Base-by-base conservation (phyloP, 2,329 filamentous ascomycete genomes). In the Geoglossum cookeanum region DNA sequence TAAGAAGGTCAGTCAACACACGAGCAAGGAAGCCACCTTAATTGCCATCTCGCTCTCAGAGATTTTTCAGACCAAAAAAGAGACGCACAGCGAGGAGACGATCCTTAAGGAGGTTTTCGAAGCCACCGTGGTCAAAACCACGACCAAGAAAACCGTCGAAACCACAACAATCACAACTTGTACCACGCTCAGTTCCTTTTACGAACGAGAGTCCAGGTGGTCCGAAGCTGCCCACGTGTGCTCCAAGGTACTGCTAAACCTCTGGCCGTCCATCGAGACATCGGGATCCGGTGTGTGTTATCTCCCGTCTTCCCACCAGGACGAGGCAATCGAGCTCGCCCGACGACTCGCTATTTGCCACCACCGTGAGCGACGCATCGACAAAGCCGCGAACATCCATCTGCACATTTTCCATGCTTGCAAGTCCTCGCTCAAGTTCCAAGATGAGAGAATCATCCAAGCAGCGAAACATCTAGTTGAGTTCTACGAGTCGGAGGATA, bases 321-420 rank as follows among this genome's bases (percentile, higher is more conserved):
- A 75, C n/a, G 68, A 72, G 59, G 71, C 68, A 5, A 67, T 78
- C 3, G 67, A 72, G 13, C 66, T 77, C 1, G 73, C 74, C 2
- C 70, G 74, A 58, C 67, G 68, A 1, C 67, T 78, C 17, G 71
- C 70, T 0, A 65, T 72, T 35, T 74, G 71, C 61, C 76, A 78
- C 60, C 64, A 66, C 39, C 62, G 68, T n/a, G 62, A 65, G 42
- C 65, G 65, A 44, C 64, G 67, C 55, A 63, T 68, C 29, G 68
- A 70, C 48, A 69, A 68, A 60, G 68, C 66, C 3, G 68, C 69
- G 51, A 69, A 71, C 53, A 65, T 68, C 0, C 71, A 71, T 59
- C 61, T 63, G 11, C 66, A 68, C 17, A 65, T 71, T 47, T 71
- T 70, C 66, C 64, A 67, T 44, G 69, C 68, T 15, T 63, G 68